These are phyloP conservation scores for Geum urbanum DNA, from an alignment of 306 rosid genomes.

Conservation along the genomic window DNA sequence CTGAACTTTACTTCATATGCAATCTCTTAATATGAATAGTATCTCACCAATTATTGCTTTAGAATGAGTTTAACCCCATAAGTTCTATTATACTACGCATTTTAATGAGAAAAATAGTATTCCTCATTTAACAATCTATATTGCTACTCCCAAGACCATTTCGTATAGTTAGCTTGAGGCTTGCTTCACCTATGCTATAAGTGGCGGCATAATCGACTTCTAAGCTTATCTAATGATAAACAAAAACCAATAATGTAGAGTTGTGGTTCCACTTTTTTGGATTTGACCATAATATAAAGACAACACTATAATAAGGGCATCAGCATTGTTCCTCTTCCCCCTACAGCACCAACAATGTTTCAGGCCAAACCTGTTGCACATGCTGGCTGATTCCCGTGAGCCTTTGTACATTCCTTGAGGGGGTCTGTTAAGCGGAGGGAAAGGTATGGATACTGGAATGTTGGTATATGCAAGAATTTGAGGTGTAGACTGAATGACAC, in stretches of 20 bases:
- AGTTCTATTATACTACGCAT: not conserved
- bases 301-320: not conserved
- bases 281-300: not conserved
- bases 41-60: not conserved
- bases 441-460: not conserved
- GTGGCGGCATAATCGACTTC: not conserved
- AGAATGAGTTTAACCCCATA: not conserved
- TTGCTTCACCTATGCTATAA: not conserved
- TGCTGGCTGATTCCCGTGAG: not conserved
- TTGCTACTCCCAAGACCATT: not conserved
- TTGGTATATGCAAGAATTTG: not conserved
- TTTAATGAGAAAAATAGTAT: not conserved
- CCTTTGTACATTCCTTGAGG: not conserved
- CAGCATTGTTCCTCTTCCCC: not conserved
- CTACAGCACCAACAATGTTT: not conserved
- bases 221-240: not conserved
- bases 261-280: not conserved
- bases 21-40: not conserved
- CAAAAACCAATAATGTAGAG: not conserved
- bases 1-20: not conserved
- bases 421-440: not conserved
- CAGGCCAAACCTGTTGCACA: not conserved
- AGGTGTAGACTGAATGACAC: not conserved
- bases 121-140: not conserved
- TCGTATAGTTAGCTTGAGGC: not conserved